Evolutionary conservation across 2,329 filamentous ascomycete genomes (phyloP), one percentile per base, ranked within the genome.

Genomic region (Fusarium sp.): DNA sequence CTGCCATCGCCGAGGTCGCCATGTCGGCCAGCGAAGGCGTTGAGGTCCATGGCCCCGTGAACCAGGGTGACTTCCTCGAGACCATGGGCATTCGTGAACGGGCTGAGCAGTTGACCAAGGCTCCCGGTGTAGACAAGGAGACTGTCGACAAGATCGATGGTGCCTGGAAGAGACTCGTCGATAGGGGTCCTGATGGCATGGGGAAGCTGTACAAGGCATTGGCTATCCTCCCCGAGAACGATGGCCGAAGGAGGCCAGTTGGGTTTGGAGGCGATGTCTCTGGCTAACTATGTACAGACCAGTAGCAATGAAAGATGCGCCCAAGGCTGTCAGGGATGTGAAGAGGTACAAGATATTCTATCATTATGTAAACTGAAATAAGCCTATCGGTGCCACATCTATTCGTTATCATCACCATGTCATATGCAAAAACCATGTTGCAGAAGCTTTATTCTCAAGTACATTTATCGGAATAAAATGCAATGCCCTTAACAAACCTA

Each of bases 201-300:
- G 95, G 95, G 0, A 93, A 89, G 78, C 80, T 97, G 22, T 99
- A 99, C 76, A 97, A 98, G 79, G 93, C 88, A 24, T 83, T 99
- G 83, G 91, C 93, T 11, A 92, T 99, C 69, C 74, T 98, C 70
- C 95, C 95, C 1, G 90, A 93, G 76, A 91, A 91, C 64, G 84
- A 83, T 32, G 89, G 90, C 2, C 83, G 80, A 59, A 86, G 93
- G 70, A 84, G 89, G 57, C 94, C 94, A 3, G 93, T 97, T 51
- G 95, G 95, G 0, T 98, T 99, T 79, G 95, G 95, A 1, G 95
- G 94, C 1, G 88, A 87, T 71, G 77, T 88, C 7, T 58, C 51
- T 12, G 59, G 61, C 38, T 66, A 50, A 15, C 38, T 34, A 12
- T 43, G 12, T n/a, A 9, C 40, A 28, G 7, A 8, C 22, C n/a